Conservation (phyloP, 371 early-diverging fungal species). For the Dichotomocladium elegans region DNA sequence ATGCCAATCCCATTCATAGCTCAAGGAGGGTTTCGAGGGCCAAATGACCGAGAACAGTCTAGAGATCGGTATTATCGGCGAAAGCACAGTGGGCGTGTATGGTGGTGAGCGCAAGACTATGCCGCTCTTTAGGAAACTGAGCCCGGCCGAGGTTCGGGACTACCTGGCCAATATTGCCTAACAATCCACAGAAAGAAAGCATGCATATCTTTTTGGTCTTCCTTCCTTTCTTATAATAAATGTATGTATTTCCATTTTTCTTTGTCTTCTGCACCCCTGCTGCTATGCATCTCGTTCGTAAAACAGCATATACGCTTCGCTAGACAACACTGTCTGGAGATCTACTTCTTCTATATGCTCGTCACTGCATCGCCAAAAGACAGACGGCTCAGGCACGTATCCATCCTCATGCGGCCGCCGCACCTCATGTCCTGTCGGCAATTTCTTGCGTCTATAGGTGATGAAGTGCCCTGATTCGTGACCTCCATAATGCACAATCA, state of each 20-base stretch:
- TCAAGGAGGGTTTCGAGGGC: slow-evolving; percentile 98
- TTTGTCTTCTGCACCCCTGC: too few species aligned
- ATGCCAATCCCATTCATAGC: slow-evolving; percentile 18
- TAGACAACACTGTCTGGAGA: slow-evolving; percentile 59
- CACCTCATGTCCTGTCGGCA: slow-evolving; percentile 54
- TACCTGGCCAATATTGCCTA: slow-evolving; percentile 92
- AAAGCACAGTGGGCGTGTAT: slow-evolving; percentile 56
- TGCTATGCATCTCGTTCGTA: slow-evolving; percentile 9
- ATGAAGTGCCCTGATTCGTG: slow-evolving; percentile 40
- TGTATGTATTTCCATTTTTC: slow-evolving; percentile 8
- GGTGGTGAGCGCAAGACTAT: slow-evolving; percentile 49
- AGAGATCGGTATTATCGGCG: slow-evolving; percentile 92
- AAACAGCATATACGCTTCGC: slow-evolving; percentile 16
- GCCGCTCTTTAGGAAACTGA: slow-evolving; percentile 75
- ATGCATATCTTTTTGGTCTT: too few species aligned
- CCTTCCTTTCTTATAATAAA: too few species aligned
- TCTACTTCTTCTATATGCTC: slow-evolving; percentile 78
- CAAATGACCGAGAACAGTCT: slow-evolving; percentile 90
- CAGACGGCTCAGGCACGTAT: slow-evolving; percentile 29
- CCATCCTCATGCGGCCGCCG: slow-evolving; percentile 26
- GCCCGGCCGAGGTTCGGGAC: slow-evolving; percentile 84
- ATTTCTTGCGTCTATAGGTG: slow-evolving; percentile 14
- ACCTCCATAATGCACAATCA: slow-evolving; percentile 86
- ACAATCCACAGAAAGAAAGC: too few species aligned
- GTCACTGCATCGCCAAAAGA: slow-evolving; percentile 84